These are phyloP conservation scores for Pseudogymnoascus sp. DNA, from an alignment of 2,329 filamentous ascomycete species.

Conservation along the genomic window DNA sequence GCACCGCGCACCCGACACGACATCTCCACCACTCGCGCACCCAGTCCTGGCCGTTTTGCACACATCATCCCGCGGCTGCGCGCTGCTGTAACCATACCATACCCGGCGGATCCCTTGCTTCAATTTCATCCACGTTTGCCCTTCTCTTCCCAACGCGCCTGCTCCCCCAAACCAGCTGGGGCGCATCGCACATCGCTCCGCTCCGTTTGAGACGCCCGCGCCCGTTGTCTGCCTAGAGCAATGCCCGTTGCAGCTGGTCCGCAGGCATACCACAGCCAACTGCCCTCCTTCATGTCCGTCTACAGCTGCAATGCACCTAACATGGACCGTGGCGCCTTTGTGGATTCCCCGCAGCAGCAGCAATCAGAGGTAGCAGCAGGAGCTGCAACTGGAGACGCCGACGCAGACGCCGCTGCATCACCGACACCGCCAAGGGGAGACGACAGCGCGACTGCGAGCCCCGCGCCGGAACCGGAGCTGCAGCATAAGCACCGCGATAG, in stretches of 20 bases:
- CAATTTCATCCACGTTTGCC: neutral
- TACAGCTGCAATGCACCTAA: slow-evolving; percentile 45
- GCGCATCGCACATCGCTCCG: neutral
- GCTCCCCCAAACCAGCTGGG: neutral
- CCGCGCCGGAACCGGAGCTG: slow-evolving; percentile 9
- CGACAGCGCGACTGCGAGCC: slow-evolving; percentile 3
- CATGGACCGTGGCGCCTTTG: slow-evolving; percentile 15
- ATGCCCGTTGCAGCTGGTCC: slow-evolving; percentile 56
- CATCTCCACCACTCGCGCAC: neutral
- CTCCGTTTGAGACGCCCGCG: neutral
- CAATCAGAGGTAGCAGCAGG: neutral
- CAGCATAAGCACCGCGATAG: slow-evolving; percentile 65
- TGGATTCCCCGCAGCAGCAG: neutral
- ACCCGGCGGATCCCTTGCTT: neutral
- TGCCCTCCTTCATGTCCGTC: slow-evolving; percentile 69
- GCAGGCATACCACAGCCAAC: slow-evolving; percentile 58
- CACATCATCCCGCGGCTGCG: neutral
- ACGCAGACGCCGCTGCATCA: slow-evolving; percentile 11
- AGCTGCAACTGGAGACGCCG: too few relatives aligned
- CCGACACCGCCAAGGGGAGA: slow-evolving; percentile 12
- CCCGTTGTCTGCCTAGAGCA: slow-evolving; percentile 25
- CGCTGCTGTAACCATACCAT: neutral
- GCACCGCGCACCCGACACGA: neutral
- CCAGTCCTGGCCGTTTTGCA: neutral
- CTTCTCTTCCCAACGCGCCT: neutral